Conservation (phyloP, 1,139 yeast genomes). For the Saccharomycopsis phalli region DNA sequence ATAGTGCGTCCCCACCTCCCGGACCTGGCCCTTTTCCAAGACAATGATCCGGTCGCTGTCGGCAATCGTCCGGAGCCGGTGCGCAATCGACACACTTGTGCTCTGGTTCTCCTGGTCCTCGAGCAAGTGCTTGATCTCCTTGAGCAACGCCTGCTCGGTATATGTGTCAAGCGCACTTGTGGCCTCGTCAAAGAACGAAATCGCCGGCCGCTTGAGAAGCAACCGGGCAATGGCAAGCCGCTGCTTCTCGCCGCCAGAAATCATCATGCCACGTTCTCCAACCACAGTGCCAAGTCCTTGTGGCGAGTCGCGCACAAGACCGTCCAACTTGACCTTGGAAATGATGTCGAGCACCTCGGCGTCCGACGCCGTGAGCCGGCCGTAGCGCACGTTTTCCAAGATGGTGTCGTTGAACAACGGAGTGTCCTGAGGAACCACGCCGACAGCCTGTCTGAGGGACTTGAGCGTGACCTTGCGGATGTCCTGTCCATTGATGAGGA, state of each 20-base stretch:
- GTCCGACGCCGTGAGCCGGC: constrained; percentile 64
- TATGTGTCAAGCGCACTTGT: constrained; percentile 95
- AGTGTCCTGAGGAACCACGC: constrained; percentile 97
- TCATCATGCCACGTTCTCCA: constrained; percentile 99
- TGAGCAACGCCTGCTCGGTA: constrained; percentile 78
- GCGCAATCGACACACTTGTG: constrained; percentile 90
- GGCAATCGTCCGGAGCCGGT: constrained; percentile 84
- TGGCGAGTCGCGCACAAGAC: constrained; percentile 62
- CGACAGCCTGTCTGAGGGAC: constrained; percentile 63
- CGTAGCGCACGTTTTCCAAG: constrained; percentile 80
- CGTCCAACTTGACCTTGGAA: constrained; percentile 57
- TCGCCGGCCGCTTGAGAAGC: constrained; percentile 73
- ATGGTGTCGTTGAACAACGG: constrained; percentile 91
- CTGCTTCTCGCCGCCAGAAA: constrained; percentile 97
- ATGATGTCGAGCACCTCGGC: constrained; percentile 63
- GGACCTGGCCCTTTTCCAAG: constrained; percentile 65
- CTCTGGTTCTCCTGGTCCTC: constrained; percentile 21
- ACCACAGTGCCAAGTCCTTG: constrained; percentile 80
- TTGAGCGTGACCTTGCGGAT: constrained; percentile 67
- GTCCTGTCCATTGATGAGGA: constrained; percentile 85
- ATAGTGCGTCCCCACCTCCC: constrained; percentile 80
- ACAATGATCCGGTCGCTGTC: constrained; percentile 93
- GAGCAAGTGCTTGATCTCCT: constrained; percentile 60
- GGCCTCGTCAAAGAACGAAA: constrained; percentile 94
- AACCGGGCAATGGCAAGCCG: constrained; percentile 89